Base-by-base conservation (phyloP, 1,284 basidiomycete genomes). In the Cryptococcus jaspeensis region DNA sequence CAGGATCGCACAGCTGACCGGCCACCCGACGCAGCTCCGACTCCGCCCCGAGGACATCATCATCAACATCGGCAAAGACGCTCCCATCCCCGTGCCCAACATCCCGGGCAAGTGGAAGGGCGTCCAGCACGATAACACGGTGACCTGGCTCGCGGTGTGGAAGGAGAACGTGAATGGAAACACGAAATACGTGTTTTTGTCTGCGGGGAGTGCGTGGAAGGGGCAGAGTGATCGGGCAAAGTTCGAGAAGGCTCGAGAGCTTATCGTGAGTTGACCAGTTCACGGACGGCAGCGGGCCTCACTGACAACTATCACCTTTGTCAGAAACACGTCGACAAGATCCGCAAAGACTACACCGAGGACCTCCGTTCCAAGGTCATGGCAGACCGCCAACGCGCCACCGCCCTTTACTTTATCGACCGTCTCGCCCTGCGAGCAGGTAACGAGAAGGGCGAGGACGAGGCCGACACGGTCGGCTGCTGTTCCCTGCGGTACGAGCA, bases 81-180 rank as follows among this genome's bases (percentile, higher is more conserved):
- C 82, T 0, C 82, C 86, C 3, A 79, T 88, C 22, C 94, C 94
- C 1, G 75, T 83, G n/a, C 90, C 92, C 9, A 93, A 93, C 67
- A 86, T 90, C 73, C 85, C 88, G 28, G 92, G 92, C 37, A 84
- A 86, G 50, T 95, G 92, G 92, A 92, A 90, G 74, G 80, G 59
- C 8, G 80, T 96, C 12, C 84, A 87, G 38, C 90, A 96, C 71
- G 92, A 95, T 73, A 87, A 92, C 69, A 96, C 90, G 1, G 94
- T 96, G 28, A 97, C 94, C 5, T 98, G 94, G 94, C 83, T 98
- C 28, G 94, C 94, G 3, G 93, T 89, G 58, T 98, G 94, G 94
- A 92, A 92, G 55, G 94, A 97, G 79, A 95, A 94, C 67, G 85
- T 94, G 72, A 95, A 95, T 67, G 84, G 85, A 58, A 89, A 88